phyloP scores from a whole-genome alignment of 805 yeast genomes.

The Candida quercuum region DNA sequence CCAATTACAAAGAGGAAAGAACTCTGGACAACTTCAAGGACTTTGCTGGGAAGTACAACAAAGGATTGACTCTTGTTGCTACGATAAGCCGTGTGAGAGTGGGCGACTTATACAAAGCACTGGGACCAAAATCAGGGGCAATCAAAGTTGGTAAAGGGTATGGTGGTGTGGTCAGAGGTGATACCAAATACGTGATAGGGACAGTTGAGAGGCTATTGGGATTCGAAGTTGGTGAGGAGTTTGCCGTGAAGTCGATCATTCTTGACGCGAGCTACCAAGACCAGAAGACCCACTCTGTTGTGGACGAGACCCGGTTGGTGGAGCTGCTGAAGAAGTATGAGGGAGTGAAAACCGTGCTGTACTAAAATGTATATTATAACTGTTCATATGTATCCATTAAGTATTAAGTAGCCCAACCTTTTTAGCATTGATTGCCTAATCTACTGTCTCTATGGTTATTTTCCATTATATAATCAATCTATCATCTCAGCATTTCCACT shows the following conservation, averaged over 20 bases:
- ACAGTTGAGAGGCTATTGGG: constrained; percentile 22
- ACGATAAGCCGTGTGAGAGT: constrained; percentile 83
- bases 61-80: constrained; percentile 38
- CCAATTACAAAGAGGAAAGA: constrained; percentile 49
- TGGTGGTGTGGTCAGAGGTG: constrained; percentile 19
- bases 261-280: constrained; percentile 24
- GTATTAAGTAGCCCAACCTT: no score
- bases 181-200: constrained; percentile 23
- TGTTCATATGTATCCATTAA: no score
- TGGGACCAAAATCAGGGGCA: constrained; percentile 27
- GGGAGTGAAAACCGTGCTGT: constrained; percentile 23
- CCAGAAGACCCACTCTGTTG: constrained; percentile 19
- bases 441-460: no score
- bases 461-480: no score
- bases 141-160: constrained; percentile 25
- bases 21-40: constrained; percentile 47
- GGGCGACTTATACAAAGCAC: constrained; percentile 74
- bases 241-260: constrained; percentile 23
- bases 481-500: no score
- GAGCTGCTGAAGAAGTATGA: constrained; percentile 17
- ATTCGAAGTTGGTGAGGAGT: constrained; percentile 11
- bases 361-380: constrained; percentile 9
- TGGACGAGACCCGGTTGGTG: constrained; percentile 22
- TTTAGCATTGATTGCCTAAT: no score
- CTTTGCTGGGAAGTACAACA: constrained; percentile 49